Base-by-base conservation (phyloP, 164 flowering plant genomes). In the Piper betle region DNA sequence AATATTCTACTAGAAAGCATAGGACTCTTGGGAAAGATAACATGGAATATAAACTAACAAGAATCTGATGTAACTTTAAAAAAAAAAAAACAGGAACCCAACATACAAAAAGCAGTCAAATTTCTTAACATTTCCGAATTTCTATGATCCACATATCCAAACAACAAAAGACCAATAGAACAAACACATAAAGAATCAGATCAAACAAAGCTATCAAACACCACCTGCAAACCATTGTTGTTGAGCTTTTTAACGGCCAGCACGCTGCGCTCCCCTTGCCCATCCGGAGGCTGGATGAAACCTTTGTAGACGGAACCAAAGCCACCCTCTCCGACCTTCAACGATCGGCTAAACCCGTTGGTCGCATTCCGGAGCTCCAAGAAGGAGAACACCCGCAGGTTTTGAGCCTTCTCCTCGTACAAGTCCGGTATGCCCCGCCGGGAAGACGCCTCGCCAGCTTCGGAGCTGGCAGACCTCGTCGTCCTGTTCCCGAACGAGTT, bases 261-360 rank as follows among this genome's bases (percentile, higher is more conserved):
- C 20, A 72, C 62, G 48, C 69, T 46, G 9, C 75, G 66, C 0
- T 80, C 84, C 20, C 82, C 85, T 37, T 70, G 61, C 5, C 79
- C 86, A 73, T 76, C 80, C 53, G 52, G 62, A 61, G 82, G 73
- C 70, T 62, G 74, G 56, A 88, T 73, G 13, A 69, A 63, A 43
- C 90, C 93, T 69, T 80, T 84, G 61, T 82, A 84, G 0, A 86
- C 90, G 65, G 75, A 46, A 58, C 96, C 92, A 69, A 88, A 88
- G 52, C 92, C 92, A 11, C 90, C 96, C 75, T 84, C 91, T 17
- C 96, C 90, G 58, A 88, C 79, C 81, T 83, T 84, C 16, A 80
- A 74, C 64, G 77, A 42, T 68, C 84, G 73, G 57, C 59, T 80
- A 68, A 88, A 88, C 60, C 73, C 70, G 58, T 73, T 67, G 2